Conservation (phyloP, 768 basidiomycete genomes). For the Harrya chromipes region DNA sequence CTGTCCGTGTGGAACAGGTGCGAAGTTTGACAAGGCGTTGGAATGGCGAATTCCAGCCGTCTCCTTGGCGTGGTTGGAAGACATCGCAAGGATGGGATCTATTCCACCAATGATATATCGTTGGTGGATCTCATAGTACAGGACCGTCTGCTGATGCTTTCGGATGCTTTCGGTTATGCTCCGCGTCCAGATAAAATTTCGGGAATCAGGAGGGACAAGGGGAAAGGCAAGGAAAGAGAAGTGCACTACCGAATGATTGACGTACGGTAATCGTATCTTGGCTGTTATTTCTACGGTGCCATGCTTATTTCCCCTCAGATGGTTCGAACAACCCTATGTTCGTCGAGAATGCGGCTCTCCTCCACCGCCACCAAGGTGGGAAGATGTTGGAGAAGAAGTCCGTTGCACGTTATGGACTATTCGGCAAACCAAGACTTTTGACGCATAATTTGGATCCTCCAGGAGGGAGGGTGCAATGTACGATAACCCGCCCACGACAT, state of each 20-base stretch:
- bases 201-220: conserved; percentile 17
- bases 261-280: conserved; percentile 30
- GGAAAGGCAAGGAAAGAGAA: conserved; percentile 34
- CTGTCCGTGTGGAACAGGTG: conserved; percentile 65
- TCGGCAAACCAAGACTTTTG: conserved; percentile 37
- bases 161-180: conserved; percentile 22
- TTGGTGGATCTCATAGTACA: conserved; percentile 25
- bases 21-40: conserved; percentile 73
- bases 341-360: conserved; percentile 17
- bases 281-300: neutral
- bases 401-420: conserved; percentile 8
- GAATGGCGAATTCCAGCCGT: conserved; percentile 82
- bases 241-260: conserved; percentile 31
- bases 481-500: neutral
- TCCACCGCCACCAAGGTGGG: conserved; percentile 2
- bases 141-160: conserved; percentile 41
- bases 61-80: conserved; percentile 63
- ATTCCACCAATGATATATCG: conserved; percentile 41
- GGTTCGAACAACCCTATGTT: conserved; percentile 12
- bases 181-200: conserved; percentile 1
- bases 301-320: conserved; percentile 6
- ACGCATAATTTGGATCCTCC: conserved; percentile 22
- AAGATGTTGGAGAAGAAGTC: neutral
- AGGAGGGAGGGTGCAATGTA: conserved; percentile 4
- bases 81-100: conserved; percentile 50